These are phyloP conservation scores for Gryganskiella cystojenkinii DNA, from an alignment of 192 early-diverging fungal genomes.

Conservation along the genomic window DNA sequence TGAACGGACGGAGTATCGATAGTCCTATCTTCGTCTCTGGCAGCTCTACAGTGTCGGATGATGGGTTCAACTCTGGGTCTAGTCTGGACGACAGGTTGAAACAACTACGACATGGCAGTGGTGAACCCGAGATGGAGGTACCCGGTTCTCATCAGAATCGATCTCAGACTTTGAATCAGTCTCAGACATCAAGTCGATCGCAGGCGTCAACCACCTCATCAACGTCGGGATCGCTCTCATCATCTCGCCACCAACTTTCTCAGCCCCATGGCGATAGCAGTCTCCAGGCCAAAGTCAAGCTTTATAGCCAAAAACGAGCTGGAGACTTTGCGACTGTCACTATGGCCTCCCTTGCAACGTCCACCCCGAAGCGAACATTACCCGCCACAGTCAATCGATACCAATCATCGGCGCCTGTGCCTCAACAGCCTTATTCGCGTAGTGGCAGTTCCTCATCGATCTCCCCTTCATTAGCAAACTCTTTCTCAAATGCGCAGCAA, in stretches of 20 bases:
- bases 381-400: neutral
- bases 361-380: neutral
- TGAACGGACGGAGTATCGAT: neutral
- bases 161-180: too few relatives aligned
- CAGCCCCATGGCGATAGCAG: neutral
- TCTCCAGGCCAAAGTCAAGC: slow-evolving; percentile 11
- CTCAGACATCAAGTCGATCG: too few relatives aligned
- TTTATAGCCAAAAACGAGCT: slow-evolving; percentile 31
- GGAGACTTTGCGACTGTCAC: slow-evolving; percentile 22
- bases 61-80: slow-evolving; percentile 32
- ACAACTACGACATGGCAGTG: slow-evolving; percentile 5
- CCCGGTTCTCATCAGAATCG: slow-evolving; percentile 6
- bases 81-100: slow-evolving; percentile 35
- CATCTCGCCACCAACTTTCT: neutral
- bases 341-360: neutral
- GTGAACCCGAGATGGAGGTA: slow-evolving; percentile 13
- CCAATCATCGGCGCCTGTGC: neutral
- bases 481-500: too few relatives aligned
- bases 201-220: slow-evolving; percentile 9
- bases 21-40: slow-evolving; percentile 11
- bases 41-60: slow-evolving; percentile 26
- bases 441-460: neutral
- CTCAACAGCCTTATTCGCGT: slow-evolving; percentile 8
- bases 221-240: neutral
- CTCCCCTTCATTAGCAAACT: neutral